Base-by-base conservation (phyloP, 202 grass and related monocot genomes). In the Eragrostis tef region DNA sequence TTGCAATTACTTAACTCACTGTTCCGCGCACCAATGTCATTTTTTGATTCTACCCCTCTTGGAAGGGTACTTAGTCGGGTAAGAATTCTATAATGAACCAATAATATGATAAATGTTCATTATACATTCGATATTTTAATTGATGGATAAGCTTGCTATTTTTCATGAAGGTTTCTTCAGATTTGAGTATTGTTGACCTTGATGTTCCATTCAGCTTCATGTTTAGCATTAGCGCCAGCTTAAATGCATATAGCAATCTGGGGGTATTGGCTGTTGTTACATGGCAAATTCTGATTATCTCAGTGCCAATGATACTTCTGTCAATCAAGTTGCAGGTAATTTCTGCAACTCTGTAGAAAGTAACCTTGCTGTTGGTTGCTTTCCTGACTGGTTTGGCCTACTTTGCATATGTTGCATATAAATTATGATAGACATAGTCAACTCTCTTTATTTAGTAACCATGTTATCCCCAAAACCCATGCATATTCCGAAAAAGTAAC, bases 41-140 rank as follows among this genome's bases (percentile, higher is more conserved):
- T 98, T 87, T 98, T 89, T 68, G 95, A 94, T 78, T 98, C 90
- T 73, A 98, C 92, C 27, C 95, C 95, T 88, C 41, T 98, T 0
- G 95, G 95, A 93, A 93, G 90, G 75, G 79, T 94, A 82, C 87
- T 98, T 78, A 91, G 92, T 63, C 84, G 88, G 67, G 95, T 98
- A 87, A 93, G 89, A 80, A 58, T 62, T 27, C 27, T 58, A 46
- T 39, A 75, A 64, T 1, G 54, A 42, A 70, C 7, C 11, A 19
- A 6, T 39, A 51, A 12, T 36, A 54, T 69, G 9, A 50, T 46
- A 72, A 43, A 65, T 39, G 5, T 13, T 22, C 58, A 9, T 43
- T 77, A 24, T 27, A 14, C 15, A 71, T 50, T 67, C 31, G 42
- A 29, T 44, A 11, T 12, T 50, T 73, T 9, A 34, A 57, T 73